phyloP scores from a whole-genome alignment of 2,329 filamentous ascomycete genomes.

The Ceratocystis smalleyi region DNA sequence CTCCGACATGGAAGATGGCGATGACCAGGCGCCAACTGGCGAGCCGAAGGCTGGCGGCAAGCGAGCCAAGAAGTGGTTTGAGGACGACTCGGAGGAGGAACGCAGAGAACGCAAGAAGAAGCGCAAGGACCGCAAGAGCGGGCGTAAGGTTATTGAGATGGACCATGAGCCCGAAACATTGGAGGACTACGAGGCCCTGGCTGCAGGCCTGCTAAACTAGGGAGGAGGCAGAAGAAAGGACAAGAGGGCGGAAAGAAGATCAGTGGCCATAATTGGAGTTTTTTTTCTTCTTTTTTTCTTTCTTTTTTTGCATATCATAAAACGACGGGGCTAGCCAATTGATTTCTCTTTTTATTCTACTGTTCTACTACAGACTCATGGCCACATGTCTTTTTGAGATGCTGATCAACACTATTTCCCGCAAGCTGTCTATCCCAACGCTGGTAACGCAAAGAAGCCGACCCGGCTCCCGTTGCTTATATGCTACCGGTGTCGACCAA shows the following conservation, averaged over 20 bases:
- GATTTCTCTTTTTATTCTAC: constrained; percentile 4
- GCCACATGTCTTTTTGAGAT: neutral
- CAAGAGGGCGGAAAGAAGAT: neutral
- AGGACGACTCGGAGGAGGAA: constrained; percentile 36
- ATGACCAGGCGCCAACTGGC: constrained; percentile 25
- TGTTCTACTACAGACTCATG: neutral
- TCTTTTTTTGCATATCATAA: constrained; percentile 20
- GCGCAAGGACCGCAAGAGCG: constrained; percentile 30
- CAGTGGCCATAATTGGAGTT: constrained; percentile 13
- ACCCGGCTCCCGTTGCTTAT: neutral
- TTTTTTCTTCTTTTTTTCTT: constrained; percentile 25
- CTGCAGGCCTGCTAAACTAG: constrained; percentile 51
- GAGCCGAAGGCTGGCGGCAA: constrained; percentile 26
- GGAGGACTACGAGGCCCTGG: constrained; percentile 64
- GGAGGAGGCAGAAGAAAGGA: neutral
- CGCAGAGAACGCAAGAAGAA: constrained; percentile 22
- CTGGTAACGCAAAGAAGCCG: neutral
- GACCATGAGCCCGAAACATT: constrained; percentile 59
- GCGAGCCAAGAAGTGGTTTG: constrained; percentile 69
- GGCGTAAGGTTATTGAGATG: constrained; percentile 43
- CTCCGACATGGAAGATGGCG: constrained; percentile 26
- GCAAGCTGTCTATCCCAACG: neutral
- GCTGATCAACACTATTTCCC: neutral
- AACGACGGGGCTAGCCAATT: constrained; percentile 15
- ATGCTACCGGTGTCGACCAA: constrained; percentile 44